Evolutionary conservation across 257 asterid genomes (phyloP).

Genomic region (Nicotiana knightiana): DNA sequence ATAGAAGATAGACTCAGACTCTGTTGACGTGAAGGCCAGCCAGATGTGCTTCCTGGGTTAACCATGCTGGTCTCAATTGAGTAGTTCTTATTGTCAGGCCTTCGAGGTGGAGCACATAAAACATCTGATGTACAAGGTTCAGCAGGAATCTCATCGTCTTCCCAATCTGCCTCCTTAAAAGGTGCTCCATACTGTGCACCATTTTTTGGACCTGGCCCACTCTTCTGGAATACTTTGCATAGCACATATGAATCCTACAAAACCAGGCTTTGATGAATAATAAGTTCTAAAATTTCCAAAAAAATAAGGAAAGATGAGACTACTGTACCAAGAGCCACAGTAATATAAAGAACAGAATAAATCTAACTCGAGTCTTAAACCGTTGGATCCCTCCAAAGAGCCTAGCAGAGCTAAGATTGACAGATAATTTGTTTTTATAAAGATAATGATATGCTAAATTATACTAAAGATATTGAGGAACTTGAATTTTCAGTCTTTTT

Average conservation of each 20-base stretch:
- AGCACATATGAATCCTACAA: conserved; percentile 68
- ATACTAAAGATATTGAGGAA: neutral
- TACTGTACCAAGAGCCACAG: neutral
- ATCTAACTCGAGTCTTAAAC: neutral
- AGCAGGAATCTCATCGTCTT: conserved; percentile 30
- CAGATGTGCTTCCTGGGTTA: conserved; percentile 10
- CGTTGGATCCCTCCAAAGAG: neutral
- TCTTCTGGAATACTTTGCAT: conserved; percentile 74
- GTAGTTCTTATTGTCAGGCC: conserved; percentile 21
- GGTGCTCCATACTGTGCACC: conserved; percentile 98
- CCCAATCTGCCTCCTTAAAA: conserved; percentile 81
- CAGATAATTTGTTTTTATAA: no score
- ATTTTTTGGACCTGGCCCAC: conserved; percentile 74
- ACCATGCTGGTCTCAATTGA: conserved; percentile 3
- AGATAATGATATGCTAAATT: no score
- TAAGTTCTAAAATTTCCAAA: neutral
- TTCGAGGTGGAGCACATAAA: neutral
- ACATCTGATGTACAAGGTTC: conserved; percentile 22
- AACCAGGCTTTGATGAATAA: neutral
- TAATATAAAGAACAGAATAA: neutral
- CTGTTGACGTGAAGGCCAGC: neutral
- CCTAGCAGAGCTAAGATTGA: neutral
- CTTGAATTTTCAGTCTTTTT: neutral
- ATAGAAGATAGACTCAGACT: neutral
- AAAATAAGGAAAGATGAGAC: neutral